Percentiles rank a stretch among this genome's conserved stretches.
These are phyloP conservation scores for Aphanomyces invadans DNA, from an alignment of 352 stramenopile genomes.

Conservation along the genomic window DNA sequence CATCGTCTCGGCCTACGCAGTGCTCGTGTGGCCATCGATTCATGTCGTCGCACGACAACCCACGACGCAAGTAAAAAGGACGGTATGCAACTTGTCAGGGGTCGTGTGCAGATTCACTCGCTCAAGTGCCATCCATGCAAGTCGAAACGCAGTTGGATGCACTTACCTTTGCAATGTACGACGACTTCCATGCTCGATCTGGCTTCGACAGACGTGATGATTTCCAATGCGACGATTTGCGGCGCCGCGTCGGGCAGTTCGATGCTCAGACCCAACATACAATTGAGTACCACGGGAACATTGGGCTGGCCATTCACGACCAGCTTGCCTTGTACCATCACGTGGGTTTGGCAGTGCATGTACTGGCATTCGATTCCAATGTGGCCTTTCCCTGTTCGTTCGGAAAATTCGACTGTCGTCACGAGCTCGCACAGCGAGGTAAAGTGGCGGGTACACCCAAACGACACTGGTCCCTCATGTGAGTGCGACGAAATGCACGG, in stretches of 20 bases:
- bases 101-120: no score
- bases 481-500: no score
- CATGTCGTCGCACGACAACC: no score
- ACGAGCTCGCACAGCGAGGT: conserved; percentile 79
- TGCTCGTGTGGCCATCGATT: neutral
- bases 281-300: conserved; percentile 66
- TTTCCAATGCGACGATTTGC: conserved; percentile 3
- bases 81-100: no score
- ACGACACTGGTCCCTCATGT: no score
- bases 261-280: conserved; percentile 80
- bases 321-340: conserved; percentile 59
- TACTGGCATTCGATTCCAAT: conserved; percentile 82
- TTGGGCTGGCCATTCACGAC: conserved; percentile 66
- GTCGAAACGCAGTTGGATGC: neutral
- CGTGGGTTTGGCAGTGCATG: conserved; percentile 76
- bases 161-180: neutral
- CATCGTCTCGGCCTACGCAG: conserved; percentile 1
- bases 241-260: conserved; percentile 35
- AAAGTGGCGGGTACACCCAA: conserved; percentile 70
- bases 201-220: neutral
- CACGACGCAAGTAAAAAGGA: no score
- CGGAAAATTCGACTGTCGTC: conserved; percentile 76
- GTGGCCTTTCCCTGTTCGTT: conserved; percentile 32
- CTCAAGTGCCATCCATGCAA: no score
- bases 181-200: neutral